These are phyloP conservation scores for Flaveria trinervia DNA, from an alignment of 129 eudicot species.

Conservation along the genomic window DNA sequence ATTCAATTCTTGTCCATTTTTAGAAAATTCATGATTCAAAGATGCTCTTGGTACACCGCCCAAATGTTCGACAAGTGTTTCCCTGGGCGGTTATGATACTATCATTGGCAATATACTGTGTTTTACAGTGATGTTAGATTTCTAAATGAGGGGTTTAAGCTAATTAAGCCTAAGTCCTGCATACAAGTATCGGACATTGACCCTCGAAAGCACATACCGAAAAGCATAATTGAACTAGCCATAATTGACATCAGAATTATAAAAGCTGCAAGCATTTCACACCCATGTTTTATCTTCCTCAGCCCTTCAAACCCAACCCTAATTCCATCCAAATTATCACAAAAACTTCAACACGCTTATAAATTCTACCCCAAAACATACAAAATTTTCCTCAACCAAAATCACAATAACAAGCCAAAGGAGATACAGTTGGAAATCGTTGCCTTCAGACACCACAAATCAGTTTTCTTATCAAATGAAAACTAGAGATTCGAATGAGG, in stretches of 20 bases:
- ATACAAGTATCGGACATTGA: background rate
- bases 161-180: background rate
- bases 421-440: background rate
- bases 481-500: background rate
- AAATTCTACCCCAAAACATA: slow-evolving; percentile 7
- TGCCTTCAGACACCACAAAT: background rate
- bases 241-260: background rate
- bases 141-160: background rate
- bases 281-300: slow-evolving; percentile 14
- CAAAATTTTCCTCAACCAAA: slow-evolving; percentile 1
- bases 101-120: background rate
- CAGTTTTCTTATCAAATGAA: slow-evolving; percentile 4
- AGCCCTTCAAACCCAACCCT: slow-evolving; percentile 30
- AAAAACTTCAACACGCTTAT: background rate
- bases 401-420: background rate
- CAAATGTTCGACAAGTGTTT: background rate
- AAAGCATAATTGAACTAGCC: slow-evolving; percentile 1
- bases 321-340: slow-evolving; percentile 23
- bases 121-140: background rate
- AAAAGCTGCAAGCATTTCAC: background rate
- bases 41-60: slow-evolving; percentile 1
- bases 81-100: background rate
- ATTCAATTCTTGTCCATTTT: background rate
- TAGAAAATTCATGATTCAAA: background rate
- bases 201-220: slow-evolving; percentile 3